A percentile compares a stretch with the other conserved stretches of the same genome.
phyloP scores from a whole-genome alignment of 805 yeast genomes.

The Ogataea henricii region DNA sequence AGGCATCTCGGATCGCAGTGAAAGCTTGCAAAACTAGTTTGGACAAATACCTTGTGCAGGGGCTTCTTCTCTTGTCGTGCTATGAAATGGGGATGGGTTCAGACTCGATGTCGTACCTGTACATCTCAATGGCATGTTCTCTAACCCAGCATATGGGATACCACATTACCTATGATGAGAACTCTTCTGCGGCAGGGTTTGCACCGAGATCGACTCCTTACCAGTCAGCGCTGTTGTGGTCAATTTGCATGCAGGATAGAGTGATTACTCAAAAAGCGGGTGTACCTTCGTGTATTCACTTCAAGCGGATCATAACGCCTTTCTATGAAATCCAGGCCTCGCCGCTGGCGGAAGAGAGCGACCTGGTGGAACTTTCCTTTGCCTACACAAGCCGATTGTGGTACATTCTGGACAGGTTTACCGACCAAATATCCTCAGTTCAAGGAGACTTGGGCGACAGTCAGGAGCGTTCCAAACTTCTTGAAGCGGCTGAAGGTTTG shows the following conservation, averaged over 20 bases:
- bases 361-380: constrained; percentile 29
- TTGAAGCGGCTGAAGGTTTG: constrained; percentile 28
- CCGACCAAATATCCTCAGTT: constrained; percentile 37
- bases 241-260: constrained; percentile 36
- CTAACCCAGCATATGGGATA: constrained; percentile 38
- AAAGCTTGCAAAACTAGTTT: constrained; percentile 22
- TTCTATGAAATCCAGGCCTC: constrained; percentile 26
- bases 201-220: constrained; percentile 31
- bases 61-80: constrained; percentile 31
- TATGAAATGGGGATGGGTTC: constrained; percentile 36
- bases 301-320: constrained; percentile 36
- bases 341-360: constrained; percentile 10
- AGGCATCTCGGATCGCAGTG: constrained; percentile 30
- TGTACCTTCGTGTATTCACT: constrained; percentile 38
- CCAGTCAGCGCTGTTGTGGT: constrained; percentile 34
- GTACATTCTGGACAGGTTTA: constrained; percentile 36
- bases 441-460: constrained; percentile 38
- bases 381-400: constrained; percentile 31
- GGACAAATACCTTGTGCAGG: constrained; percentile 29
- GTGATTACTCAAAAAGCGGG: constrained; percentile 27
- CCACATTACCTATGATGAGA: constrained; percentile 31
- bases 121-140: constrained; percentile 35
- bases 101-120: constrained; percentile 34
- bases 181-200: constrained; percentile 21
- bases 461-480: constrained; percentile 27